Conservation (phyloP, 2,329 filamentous ascomycete genomes). For the Lachnellula suecica region DNA sequence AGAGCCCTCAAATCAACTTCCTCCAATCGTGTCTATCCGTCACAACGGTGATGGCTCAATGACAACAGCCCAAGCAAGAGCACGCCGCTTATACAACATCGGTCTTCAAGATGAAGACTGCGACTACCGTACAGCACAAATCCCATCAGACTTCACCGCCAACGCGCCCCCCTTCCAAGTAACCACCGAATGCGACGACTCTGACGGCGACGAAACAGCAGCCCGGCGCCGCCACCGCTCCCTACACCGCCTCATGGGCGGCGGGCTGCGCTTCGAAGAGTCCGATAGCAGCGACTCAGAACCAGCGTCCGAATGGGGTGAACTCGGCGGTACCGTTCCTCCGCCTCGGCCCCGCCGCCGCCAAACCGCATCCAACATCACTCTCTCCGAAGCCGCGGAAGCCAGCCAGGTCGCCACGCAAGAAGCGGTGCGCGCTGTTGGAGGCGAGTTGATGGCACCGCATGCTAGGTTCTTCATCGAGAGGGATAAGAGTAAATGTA, state of each 20-base stretch:
- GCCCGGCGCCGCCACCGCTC: conserved; percentile 35
- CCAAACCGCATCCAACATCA: conserved; percentile 32
- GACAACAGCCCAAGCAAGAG: conserved; percentile 43
- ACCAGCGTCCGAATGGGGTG: neutral
- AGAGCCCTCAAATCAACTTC: conserved; percentile 31
- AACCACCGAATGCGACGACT: conserved; percentile 60
- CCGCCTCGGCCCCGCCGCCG: conserved; percentile 21
- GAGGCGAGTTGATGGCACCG: conserved; percentile 64
- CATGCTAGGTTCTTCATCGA: conserved; percentile 84
- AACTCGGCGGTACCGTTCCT: neutral
- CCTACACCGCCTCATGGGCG: conserved; percentile 51
- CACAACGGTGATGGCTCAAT: conserved; percentile 51
- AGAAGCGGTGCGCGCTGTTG: conserved; percentile 55
- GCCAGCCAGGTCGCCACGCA: conserved; percentile 49
- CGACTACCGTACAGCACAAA: conserved; percentile 50
- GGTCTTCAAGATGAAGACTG: conserved; percentile 35
- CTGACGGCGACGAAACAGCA: conserved; percentile 44
- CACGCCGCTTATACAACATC: conserved; percentile 46
- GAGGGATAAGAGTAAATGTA: conserved; percentile 79
- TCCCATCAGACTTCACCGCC: conserved; percentile 54
- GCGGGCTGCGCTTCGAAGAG: conserved; percentile 50
- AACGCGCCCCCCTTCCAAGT: conserved; percentile 50
- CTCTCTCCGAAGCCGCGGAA: conserved; percentile 30
- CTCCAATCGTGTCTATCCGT: conserved; percentile 50
- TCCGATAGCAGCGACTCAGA: conserved; percentile 6